These are phyloP conservation scores for Plectranthus barbatus DNA, from an alignment of 257 asterid species.

Conservation along the genomic window DNA sequence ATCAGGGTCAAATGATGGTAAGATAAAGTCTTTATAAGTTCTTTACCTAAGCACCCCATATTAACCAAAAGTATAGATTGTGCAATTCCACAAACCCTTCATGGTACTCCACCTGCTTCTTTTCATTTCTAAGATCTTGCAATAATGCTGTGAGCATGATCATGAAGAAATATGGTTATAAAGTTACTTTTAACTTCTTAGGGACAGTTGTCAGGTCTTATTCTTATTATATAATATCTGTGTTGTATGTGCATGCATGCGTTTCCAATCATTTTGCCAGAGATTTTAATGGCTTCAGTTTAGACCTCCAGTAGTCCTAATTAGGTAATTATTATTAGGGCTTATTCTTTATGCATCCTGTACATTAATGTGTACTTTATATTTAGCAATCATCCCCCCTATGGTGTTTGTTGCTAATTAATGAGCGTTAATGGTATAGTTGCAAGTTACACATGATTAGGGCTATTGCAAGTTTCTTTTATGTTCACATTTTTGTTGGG, in stretches of 20 bases:
- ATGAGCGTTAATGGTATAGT: not conserved
- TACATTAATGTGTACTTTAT: not conserved
- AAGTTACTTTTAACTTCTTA: not conserved
- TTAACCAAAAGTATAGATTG: not conserved
- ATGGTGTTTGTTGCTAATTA: not conserved
- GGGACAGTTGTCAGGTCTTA: not conserved
- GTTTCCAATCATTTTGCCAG: not conserved
- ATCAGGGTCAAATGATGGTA: conserved; percentile 41
- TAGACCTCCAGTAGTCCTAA: not conserved
- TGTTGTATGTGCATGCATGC: not conserved
- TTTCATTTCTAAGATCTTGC: conserved; percentile 4
- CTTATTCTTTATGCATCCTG: not conserved
- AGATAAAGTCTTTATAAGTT: conserved; percentile 11
- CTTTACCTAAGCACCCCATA: not conserved
- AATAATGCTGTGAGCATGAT: not conserved
- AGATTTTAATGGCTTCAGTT: not conserved
- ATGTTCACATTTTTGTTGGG: not conserved
- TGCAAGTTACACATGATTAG: not conserved
- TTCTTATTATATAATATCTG: not conserved
- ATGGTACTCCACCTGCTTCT: not conserved
- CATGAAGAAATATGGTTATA: not conserved
- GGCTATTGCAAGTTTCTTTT: not conserved
- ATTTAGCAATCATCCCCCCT: not conserved
- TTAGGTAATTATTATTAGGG: not conserved
- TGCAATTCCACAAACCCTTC: not conserved